Percentiles rank a stretch among this genome's conserved stretches.
These are phyloP conservation scores for Hawksworthiomyces lignivorus DNA, from an alignment of 2,329 filamentous ascomycete genomes.

Conservation along the genomic window DNA sequence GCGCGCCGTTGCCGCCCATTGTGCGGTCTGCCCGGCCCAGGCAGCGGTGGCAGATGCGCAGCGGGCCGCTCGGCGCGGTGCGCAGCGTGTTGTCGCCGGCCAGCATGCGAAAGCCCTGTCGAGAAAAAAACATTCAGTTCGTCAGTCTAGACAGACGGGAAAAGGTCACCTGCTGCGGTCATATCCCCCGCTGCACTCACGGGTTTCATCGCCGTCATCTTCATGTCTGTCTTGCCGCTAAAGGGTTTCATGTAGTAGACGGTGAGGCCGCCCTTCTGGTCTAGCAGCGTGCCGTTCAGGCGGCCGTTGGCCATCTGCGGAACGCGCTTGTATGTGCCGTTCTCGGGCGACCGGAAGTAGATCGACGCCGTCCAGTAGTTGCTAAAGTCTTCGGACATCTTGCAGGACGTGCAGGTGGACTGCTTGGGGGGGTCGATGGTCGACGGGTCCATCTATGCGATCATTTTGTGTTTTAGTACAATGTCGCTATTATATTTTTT, in stretches of 20 bases:
- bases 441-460: conserved; percentile 22
- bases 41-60: conserved; percentile 19
- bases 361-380: conserved; percentile 27
- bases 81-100: conserved; percentile 27
- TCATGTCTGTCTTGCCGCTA: conserved; percentile 15
- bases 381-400: conserved; percentile 25
- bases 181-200: no score
- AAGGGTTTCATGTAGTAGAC: conserved; percentile 25
- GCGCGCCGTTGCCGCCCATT: conserved; percentile 11
- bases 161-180: no score
- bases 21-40: conserved; percentile 4
- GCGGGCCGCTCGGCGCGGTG: conserved; percentile 10
- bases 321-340: conserved; percentile 17
- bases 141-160: not conserved
- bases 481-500: no score
- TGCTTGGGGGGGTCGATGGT: conserved; percentile 11
- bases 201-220: conserved; percentile 29
- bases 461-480: no score
- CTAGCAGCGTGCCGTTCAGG: conserved; percentile 14
- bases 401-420: conserved; percentile 26
- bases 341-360: conserved; percentile 17
- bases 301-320: conserved; percentile 18
- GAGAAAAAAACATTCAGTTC: no score
- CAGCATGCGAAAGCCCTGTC: conserved; percentile 36
- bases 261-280: conserved; percentile 22